A percentile compares a stretch with the other conserved stretches of the same genome.
Evolutionary conservation across 106 monocot species (phyloP).

Genomic region (Cymbidium sinense): DNA sequence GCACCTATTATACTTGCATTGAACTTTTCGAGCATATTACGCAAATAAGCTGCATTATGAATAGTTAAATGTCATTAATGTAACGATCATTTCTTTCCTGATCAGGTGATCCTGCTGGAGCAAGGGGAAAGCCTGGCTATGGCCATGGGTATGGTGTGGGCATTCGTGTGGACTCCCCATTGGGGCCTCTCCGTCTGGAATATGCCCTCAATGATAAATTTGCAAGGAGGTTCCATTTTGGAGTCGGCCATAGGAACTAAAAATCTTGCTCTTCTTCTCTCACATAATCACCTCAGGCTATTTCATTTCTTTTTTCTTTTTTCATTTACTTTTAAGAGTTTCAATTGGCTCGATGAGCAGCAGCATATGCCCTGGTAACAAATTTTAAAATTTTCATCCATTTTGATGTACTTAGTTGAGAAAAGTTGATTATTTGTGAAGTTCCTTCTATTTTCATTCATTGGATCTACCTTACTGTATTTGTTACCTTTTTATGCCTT

Average conservation of each 20-base stretch:
- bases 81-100: conserved; percentile 6
- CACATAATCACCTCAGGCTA: too few relatives aligned
- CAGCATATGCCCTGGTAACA: too few relatives aligned
- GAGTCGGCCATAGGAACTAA: conserved; percentile 80
- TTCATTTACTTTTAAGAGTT: too few relatives aligned
- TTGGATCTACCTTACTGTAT: too few relatives aligned
- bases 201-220: conserved; percentile 70
- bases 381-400: too few relatives aligned
- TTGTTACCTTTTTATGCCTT: too few relatives aligned
- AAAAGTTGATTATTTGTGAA: too few relatives aligned
- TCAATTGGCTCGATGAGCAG: too few relatives aligned
- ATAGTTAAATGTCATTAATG: neutral
- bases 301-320: too few relatives aligned
- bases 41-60: neutral
- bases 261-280: neutral
- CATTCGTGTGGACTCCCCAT: conserved; percentile 75
- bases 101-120: conserved; percentile 94
- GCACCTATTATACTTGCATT: neutral
- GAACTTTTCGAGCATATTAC: neutral
- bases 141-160: conserved; percentile 85
- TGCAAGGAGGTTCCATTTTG: conserved; percentile 80
- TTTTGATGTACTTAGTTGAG: too few relatives aligned
- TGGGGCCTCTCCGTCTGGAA: conserved; percentile 81
- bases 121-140: conserved; percentile 77
- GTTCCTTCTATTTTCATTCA: too few relatives aligned